Percentiles rank a stretch among this genome's conserved stretches.
phyloP scores from a whole-genome alignment of 2,329 filamentous ascomycete genomes.

The Talaromyces sp. region DNA sequence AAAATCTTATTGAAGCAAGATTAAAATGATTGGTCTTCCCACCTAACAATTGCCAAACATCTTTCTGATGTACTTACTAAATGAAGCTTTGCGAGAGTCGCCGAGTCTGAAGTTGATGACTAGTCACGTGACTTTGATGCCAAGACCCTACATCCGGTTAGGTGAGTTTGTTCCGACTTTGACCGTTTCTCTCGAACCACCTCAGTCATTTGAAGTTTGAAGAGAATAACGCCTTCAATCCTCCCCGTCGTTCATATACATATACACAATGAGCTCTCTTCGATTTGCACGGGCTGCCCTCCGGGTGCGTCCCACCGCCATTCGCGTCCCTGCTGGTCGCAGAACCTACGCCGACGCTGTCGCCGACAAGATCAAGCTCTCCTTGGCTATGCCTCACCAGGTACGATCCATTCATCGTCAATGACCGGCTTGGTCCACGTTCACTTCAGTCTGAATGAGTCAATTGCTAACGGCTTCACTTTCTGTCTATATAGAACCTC shows the following conservation, averaged over 20 bases:
- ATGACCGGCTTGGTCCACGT: not conserved
- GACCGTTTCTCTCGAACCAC: conserved; percentile 20
- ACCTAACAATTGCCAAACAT: not conserved
- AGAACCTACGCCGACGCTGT: conserved; percentile 88
- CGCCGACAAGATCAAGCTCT: conserved; percentile 95
- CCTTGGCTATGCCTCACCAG: conserved; percentile 95
- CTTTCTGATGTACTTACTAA: not conserved
- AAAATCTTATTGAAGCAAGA: no score
- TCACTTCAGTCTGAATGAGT: not conserved
- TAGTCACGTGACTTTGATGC: conserved; percentile 17
- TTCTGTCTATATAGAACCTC: conserved; percentile 51
- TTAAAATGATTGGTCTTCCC: not conserved
- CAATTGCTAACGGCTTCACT: conserved; percentile 17
- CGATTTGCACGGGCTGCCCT: conserved; percentile 88
- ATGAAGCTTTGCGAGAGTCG: not conserved
- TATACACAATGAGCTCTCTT: conserved; percentile 77
- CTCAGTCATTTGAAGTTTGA: conserved; percentile 16
- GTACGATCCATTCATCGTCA: conserved; percentile 55
- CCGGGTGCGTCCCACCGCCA: conserved; percentile 72
- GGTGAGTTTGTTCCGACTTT: conserved; percentile 20
- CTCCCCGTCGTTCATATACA: conserved; percentile 30
- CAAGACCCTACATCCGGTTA: conserved; percentile 18
- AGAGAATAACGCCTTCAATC: conserved; percentile 17
- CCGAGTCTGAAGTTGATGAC: not conserved
- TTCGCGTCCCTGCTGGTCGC: conserved; percentile 73